Evolutionary conservation across 495 filamentous ascomycete genomes (phyloP).

Genomic region (Penicillium atrosanguineum): DNA sequence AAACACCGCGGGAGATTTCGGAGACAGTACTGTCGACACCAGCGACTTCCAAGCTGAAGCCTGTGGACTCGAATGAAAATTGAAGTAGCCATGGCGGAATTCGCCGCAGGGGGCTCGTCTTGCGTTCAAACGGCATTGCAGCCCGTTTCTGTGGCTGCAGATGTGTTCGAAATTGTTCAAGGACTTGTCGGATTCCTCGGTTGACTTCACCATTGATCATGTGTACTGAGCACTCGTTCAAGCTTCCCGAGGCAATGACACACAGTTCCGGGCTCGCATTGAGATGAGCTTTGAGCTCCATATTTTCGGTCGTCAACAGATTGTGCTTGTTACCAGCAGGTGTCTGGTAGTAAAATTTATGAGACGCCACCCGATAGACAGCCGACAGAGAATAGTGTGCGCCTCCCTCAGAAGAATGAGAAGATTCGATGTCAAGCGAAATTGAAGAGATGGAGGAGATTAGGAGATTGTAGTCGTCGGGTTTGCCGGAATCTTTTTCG

Average conservation of each 20-base stretch:
- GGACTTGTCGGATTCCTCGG: slow-evolving; percentile 85
- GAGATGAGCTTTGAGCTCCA: slow-evolving; percentile 82
- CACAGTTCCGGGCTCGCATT: slow-evolving; percentile 83
- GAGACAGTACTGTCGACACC: slow-evolving; percentile 83
- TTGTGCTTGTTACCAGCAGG: slow-evolving; percentile 76
- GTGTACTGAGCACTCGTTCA: slow-evolving; percentile 84
- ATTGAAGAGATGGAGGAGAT: slow-evolving; percentile 92
- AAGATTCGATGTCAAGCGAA: slow-evolving; percentile 88
- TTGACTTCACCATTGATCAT: slow-evolving; percentile 91
- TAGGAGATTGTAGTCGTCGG: slow-evolving; percentile 83
- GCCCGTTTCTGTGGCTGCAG: slow-evolving; percentile 60
- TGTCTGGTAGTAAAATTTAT: slow-evolving; percentile 95
- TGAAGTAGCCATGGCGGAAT: slow-evolving; percentile 82
- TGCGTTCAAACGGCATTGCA: slow-evolving; percentile 45
- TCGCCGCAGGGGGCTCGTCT: slow-evolving; percentile 69
- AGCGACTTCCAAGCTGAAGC: slow-evolving; percentile 87
- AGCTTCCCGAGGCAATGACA: slow-evolving; percentile 72
- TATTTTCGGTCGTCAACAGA: slow-evolving; percentile 75
- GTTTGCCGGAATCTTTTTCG: slow-evolving; percentile 55
- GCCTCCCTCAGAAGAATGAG: slow-evolving; percentile 82
- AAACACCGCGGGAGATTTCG: slow-evolving; percentile 71
- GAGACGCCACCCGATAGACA: slow-evolving; percentile 76
- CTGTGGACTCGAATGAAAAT: slow-evolving; percentile 79
- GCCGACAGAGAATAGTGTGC: slow-evolving; percentile 82
- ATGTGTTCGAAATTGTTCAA: slow-evolving; percentile 69